Percentiles rank a stretch among this genome's conserved stretches.
Evolutionary conservation across 768 basidiomycete species (phyloP).

Genomic region (Xerocomellus dryophilus): DNA sequence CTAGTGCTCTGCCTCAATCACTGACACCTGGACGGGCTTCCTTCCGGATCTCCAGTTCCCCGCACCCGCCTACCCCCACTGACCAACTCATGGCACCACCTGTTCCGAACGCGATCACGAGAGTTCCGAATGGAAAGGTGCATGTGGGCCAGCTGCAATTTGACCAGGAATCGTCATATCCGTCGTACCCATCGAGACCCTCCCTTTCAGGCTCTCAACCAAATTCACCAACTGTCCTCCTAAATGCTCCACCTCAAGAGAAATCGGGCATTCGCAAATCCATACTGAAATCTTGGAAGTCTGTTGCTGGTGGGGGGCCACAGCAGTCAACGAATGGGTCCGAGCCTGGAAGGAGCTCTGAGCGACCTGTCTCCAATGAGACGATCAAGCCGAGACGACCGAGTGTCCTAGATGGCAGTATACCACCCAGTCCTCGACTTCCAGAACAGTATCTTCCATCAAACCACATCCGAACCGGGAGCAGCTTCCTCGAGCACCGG

Average conservation of each 20-base stretch:
- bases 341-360: conserved; percentile 40
- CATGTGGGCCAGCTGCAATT: conserved; percentile 54
- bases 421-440: conserved; percentile 63
- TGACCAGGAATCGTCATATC: conserved; percentile 61
- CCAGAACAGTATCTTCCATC: conserved; percentile 47
- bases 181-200: conserved; percentile 36
- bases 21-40: conserved; percentile 39
- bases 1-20: conserved; percentile 36
- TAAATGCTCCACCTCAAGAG: conserved; percentile 34
- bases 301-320: conserved; percentile 37
- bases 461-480: conserved; percentile 33
- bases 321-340: conserved; percentile 28
- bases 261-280: conserved; percentile 58
- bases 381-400: conserved; percentile 44
- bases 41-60: conserved; percentile 24
- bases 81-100: conserved; percentile 26
- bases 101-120: conserved; percentile 23
- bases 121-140: conserved; percentile 23
- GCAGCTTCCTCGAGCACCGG: conserved; percentile 29
- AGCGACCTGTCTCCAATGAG: conserved; percentile 35
- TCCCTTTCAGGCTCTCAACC: conserved; percentile 34
- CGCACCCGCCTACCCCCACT: conserved; percentile 36
- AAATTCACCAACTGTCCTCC: conserved; percentile 22
- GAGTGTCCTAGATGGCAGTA: conserved; percentile 43
- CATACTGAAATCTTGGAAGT: conserved; percentile 66